Conservation (phyloP, 2,329 filamentous ascomycete genomes). For the Aspergillus fumigatiaffinis region DNA sequence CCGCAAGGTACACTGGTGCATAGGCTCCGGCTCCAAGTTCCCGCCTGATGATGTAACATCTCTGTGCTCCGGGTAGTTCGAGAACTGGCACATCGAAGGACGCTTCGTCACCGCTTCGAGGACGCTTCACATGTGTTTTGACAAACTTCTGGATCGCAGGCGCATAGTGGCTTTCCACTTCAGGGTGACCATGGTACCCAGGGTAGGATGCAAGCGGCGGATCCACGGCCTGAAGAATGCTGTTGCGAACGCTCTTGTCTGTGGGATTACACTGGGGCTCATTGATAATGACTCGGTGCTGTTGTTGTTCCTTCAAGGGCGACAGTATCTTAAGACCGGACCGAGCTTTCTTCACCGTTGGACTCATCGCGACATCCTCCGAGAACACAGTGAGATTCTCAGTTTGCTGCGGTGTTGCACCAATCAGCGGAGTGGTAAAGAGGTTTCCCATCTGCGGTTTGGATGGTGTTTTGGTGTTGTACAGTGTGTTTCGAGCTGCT, state of each 20-base stretch:
- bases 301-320: conserved; percentile 15
- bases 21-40: conserved; percentile 93
- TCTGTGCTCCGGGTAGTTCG: conserved; percentile 60
- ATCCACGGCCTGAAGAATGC: conserved; percentile 70
- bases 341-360: conserved; percentile 35
- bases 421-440: conserved; percentile 69
- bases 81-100: conserved; percentile 61
- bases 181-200: conserved; percentile 73
- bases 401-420: conserved; percentile 54
- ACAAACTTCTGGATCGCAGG: conserved; percentile 77
- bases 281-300: conserved; percentile 65
- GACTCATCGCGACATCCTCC: conserved; percentile 36
- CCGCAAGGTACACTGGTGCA: conserved; percentile 88
- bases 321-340: conserved; percentile 18
- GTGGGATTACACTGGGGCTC: conserved; percentile 87
- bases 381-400: conserved; percentile 36
- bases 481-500: conserved; percentile 55
- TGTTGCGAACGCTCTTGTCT: conserved; percentile 67
- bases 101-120: conserved; percentile 54
- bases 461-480: conserved; percentile 71
- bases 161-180: conserved; percentile 61
- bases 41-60: conserved; percentile 72
- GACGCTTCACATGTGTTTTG: conserved; percentile 57
- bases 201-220: conserved; percentile 70
- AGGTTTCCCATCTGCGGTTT: conserved; percentile 50